Percentiles rank a stretch among this genome's conserved stretches.
Evolutionary conservation across 2,329 filamentous ascomycete genomes (phyloP).

Genomic region (Pestalotiopsis sp.): DNA sequence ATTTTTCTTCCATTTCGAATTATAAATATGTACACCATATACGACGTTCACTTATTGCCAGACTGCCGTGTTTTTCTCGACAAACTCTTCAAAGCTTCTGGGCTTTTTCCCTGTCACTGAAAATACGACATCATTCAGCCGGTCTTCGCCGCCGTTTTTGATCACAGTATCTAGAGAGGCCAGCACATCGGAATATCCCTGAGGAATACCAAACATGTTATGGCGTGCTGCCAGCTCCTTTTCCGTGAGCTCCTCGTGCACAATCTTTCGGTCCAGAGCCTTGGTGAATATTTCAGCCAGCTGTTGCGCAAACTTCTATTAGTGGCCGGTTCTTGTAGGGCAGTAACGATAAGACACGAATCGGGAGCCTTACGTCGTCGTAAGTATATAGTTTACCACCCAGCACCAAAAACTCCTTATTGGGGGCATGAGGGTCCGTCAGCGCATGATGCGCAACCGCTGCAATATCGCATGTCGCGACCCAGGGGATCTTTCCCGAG

Average conservation of each 20-base stretch:
- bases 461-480: slow-evolving; percentile 48
- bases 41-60: slow-evolving; percentile 13
- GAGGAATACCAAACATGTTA: slow-evolving; percentile 28
- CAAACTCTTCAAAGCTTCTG: slow-evolving; percentile 29
- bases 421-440: slow-evolving; percentile 34
- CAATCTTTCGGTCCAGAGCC: slow-evolving; percentile 32
- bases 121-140: slow-evolving; percentile 34
- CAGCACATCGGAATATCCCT: slow-evolving; percentile 33
- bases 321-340: not conserved
- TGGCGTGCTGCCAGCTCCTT: slow-evolving; percentile 27
- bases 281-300: slow-evolving; percentile 35
- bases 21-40: not conserved
- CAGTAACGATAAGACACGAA: not conserved
- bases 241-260: slow-evolving; percentile 34
- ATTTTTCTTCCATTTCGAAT: too few relatives aligned
- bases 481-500: slow-evolving; percentile 46
- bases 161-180: slow-evolving; percentile 33
- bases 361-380: not conserved
- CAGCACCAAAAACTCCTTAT: slow-evolving; percentile 40
- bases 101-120: slow-evolving; percentile 35
- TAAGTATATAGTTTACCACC: slow-evolving; percentile 34
- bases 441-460: slow-evolving; percentile 42
- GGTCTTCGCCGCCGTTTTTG: slow-evolving; percentile 36
- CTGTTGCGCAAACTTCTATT: slow-evolving; percentile 16
- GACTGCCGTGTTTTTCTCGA: slow-evolving; percentile 18